A percentile compares a stretch with the other conserved stretches of the same genome.
phyloP scores from a whole-genome alignment of 805 yeast species.

The Ogataea zsoltii region DNA sequence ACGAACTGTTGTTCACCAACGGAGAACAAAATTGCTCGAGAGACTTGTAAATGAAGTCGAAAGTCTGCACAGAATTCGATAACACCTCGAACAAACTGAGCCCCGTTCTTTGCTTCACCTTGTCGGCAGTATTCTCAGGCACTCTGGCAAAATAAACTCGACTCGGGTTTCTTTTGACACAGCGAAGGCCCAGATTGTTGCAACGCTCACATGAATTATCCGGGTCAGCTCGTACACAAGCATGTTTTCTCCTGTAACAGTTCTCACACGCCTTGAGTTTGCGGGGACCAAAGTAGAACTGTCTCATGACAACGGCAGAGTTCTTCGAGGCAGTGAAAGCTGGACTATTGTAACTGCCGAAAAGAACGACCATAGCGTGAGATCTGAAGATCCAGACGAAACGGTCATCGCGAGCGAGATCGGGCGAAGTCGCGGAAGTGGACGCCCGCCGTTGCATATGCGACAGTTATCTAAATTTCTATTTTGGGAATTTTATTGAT shows the following conservation, averaged over 20 bases:
- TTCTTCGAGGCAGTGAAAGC: neutral
- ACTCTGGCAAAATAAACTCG: neutral
- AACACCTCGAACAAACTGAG: neutral
- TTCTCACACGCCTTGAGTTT: constrained; percentile 8
- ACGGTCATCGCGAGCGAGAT: too few relatives aligned
- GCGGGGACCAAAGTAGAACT: constrained; percentile 10
- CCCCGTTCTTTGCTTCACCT: neutral
- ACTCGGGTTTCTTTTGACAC: constrained; percentile 8
- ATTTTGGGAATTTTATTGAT: neutral
- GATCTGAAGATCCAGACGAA: too few relatives aligned
- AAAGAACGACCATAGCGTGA: too few relatives aligned
- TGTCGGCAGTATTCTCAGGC: neutral
- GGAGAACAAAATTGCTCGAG: neutral
- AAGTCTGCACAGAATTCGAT: constrained; percentile 9
- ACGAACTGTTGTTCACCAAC: too few relatives aligned
- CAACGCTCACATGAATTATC: constrained; percentile 2
- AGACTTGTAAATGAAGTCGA: constrained; percentile 2
- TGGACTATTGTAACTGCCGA: neutral
- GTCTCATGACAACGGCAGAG: neutral
- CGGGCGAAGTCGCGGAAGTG: neutral
- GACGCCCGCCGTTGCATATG: neutral
- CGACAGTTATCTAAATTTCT: neutral
- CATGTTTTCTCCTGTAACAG: constrained; percentile 7
- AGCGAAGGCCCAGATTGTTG: neutral
- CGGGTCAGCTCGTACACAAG: constrained; percentile 3